Conservation (phyloP, 2,329 filamentous ascomycete species). For the Xylariomycetidae sp. region DNA sequence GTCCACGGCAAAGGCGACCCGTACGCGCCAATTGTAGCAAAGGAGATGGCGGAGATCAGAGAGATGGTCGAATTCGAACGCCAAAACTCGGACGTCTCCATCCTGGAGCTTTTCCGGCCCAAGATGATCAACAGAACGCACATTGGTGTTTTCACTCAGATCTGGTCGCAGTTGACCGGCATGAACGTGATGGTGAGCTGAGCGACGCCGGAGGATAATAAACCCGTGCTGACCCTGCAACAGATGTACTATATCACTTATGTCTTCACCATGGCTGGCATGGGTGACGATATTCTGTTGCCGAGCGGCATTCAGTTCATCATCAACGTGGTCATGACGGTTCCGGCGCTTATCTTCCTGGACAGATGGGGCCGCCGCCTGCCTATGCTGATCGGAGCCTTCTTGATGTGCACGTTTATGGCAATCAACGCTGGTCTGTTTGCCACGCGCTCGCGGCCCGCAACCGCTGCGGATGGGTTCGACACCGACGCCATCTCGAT, state of each 20-base stretch:
- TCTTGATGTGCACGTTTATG: conserved; percentile 55
- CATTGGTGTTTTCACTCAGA: conserved; percentile 68
- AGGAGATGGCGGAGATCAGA: conserved; percentile 68
- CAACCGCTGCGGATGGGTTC: conserved; percentile 27
- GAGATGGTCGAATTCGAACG: conserved; percentile 71
- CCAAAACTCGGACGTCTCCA: conserved; percentile 63
- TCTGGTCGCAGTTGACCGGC: conserved; percentile 71
- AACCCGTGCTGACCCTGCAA: neutral
- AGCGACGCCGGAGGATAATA: conserved; percentile 16
- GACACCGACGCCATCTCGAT: conserved; percentile 40
- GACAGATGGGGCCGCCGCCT: conserved; percentile 71
- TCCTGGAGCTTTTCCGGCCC: conserved; percentile 67
- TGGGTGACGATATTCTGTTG: conserved; percentile 55
- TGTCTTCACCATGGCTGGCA: conserved; percentile 67
- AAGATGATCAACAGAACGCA: conserved; percentile 70
- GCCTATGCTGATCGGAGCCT: conserved; percentile 60
- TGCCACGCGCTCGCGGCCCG: conserved; percentile 34
- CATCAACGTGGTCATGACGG: conserved; percentile 76
- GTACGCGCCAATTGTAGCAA: conserved; percentile 59
- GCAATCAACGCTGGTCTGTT: conserved; percentile 43
- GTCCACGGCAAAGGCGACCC: conserved; percentile 63
- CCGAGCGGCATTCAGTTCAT: conserved; percentile 69
- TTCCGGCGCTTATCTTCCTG: conserved; percentile 70
- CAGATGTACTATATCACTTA: conserved; percentile 65
- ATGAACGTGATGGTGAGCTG: conserved; percentile 66